Evolutionary conservation across 1,284 basidiomycete genomes (phyloP).

Genomic region (Heterobasidion annosum): DNA sequence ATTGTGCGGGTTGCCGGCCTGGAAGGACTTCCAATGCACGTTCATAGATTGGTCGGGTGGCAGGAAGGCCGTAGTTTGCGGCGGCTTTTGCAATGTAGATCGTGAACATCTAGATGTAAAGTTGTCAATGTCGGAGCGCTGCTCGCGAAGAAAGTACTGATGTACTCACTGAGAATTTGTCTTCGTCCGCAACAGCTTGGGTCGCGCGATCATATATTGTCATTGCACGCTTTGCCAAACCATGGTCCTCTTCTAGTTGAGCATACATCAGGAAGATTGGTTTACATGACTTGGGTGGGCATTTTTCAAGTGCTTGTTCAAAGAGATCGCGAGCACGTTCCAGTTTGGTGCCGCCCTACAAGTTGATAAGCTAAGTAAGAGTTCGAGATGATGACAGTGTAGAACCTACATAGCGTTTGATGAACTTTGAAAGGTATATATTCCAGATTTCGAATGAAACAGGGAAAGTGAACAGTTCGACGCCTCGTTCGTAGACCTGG

Average conservation of each 20-base stretch:
- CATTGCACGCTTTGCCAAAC: slow-evolving; percentile 95
- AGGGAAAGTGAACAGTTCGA: slow-evolving; percentile 96
- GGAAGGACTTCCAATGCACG: slow-evolving; percentile 91
- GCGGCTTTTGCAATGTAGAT: slow-evolving; percentile 98
- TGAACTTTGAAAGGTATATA: slow-evolving; percentile 95
- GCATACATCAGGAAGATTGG: slow-evolving; percentile 95
- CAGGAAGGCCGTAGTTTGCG: slow-evolving; percentile 91
- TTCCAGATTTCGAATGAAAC: slow-evolving; percentile 99
- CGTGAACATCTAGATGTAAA: slow-evolving; percentile 77
- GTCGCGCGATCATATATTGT: slow-evolving; percentile 92
- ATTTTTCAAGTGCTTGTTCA: slow-evolving; percentile 96
- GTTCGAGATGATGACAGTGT: neutral
- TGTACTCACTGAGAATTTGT: slow-evolving; percentile 82
- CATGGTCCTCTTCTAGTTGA: slow-evolving; percentile 90
- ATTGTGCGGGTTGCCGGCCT: slow-evolving; percentile 91
- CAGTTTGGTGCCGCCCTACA: slow-evolving; percentile 83
- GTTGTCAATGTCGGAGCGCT: neutral
- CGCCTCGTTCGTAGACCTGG: slow-evolving; percentile 92
- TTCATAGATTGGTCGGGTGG: slow-evolving; percentile 96
- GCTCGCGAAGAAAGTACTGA: neutral
- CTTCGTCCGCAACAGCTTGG: slow-evolving; percentile 75
- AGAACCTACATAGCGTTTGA: slow-evolving; percentile 83
- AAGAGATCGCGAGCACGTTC: slow-evolving; percentile 95
- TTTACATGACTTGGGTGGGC: slow-evolving; percentile 92
- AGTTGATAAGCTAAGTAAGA: slow-evolving; percentile 2